Base-by-base conservation (phyloP, 805 yeast species). In the Suhomyces faveliae region DNA sequence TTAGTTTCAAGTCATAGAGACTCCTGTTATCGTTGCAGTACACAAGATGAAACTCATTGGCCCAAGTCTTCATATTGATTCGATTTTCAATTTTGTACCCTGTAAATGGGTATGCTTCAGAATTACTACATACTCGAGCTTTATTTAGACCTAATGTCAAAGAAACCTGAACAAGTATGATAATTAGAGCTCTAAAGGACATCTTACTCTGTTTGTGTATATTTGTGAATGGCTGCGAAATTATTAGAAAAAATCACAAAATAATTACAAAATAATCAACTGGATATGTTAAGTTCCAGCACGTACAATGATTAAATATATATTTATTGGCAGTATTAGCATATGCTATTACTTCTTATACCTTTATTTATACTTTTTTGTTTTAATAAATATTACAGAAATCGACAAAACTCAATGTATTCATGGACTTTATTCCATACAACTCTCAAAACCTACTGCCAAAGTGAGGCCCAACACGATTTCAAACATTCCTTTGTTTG, bases 401-500 rank as follows among this genome's bases (percentile, higher is more conserved):
- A n/a, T n/a, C n/a, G n/a, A n/a, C n/a, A n/a, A n/a, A n/a, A n/a
- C n/a, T n/a, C n/a, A n/a, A n/a, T n/a, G n/a, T n/a, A n/a, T n/a
- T n/a, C n/a, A n/a, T n/a, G n/a, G n/a, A n/a, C n/a, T n/a, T n/a
- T n/a, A 37, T 13, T 40, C 41, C 47, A 49, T 35, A 22, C 53
- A 38, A n/a, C 51, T 55, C 22, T 75, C 74, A 54, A 69, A 68
- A 0, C 84, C 84, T 0, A 69, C 70, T 2, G 84, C 83, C 48
- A 81, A 65, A 0, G 81, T 76, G 54, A 78, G 55, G 0, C 84
- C 85, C 20, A 83, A 51, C 1, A 75, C 78, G 42, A 74, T 51
- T 51, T 81, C 84, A 75, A 82, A 82, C 66, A 73, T 71, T 0
- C 84, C 84, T 45, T 52, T 54, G 19, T 51, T 60, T 45, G 49